Evolutionary conservation across 306 rosid genomes (phyloP).

Genomic region (Acmispon strigosus): DNA sequence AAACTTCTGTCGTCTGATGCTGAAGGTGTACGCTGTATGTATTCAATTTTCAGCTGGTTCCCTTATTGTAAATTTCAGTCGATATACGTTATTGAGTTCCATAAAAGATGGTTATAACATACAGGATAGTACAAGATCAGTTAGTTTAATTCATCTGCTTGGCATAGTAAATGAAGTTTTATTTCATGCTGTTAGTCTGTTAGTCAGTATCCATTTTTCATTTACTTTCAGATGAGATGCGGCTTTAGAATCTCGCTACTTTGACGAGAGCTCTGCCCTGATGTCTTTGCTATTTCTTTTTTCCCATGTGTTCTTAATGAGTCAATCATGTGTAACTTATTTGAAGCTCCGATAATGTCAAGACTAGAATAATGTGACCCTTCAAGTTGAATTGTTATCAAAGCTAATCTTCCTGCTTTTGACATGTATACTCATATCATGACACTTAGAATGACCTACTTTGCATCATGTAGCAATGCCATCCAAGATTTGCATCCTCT

Average conservation of each 20-base stretch:
- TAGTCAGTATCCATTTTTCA: background rate
- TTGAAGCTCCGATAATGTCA: background rate
- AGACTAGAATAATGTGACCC: background rate
- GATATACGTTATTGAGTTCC: background rate
- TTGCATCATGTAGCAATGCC: background rate
- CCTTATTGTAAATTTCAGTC: constrained; percentile 1
- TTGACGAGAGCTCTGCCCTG: background rate
- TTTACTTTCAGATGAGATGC: background rate
- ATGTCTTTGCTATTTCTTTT: background rate
- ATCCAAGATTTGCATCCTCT: constrained; percentile 7
- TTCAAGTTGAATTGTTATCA: background rate
- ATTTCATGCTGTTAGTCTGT: background rate
- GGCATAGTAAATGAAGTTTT: background rate
- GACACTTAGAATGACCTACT: background rate
- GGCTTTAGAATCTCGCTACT: background rate
- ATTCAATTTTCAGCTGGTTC: background rate
- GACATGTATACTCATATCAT: background rate
- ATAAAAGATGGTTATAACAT: background rate
- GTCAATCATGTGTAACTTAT: background rate
- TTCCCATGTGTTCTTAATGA: background rate
- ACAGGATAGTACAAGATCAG: background rate
- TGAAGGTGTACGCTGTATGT: constrained; percentile 52
- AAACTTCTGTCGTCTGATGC: constrained; percentile 51
- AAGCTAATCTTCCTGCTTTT: background rate
- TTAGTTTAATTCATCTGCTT: background rate